phyloP scores from a whole-genome alignment of 164 flowering plant genomes.

The Aristolochia fimbriata region DNA sequence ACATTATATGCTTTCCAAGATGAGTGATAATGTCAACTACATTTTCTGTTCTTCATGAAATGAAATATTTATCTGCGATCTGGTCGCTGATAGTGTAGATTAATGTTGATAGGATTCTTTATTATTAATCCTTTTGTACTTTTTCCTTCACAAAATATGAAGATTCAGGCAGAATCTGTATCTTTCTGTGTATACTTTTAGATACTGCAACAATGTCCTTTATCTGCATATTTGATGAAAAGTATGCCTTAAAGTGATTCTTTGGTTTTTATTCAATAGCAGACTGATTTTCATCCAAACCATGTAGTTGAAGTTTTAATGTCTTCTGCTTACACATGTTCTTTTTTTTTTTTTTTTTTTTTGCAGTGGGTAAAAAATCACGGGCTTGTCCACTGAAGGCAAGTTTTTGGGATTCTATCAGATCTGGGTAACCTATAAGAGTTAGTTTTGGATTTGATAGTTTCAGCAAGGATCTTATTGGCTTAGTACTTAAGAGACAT shows the following conservation, averaged over 20 bases:
- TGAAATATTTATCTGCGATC: too few relatives aligned
- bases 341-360: slow-evolving; percentile 2
- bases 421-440: slow-evolving; percentile 52
- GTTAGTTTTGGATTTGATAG: background rate
- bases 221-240: background rate
- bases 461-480: background rate
- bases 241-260: background rate
- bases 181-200: too few relatives aligned
- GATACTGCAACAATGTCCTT: too few relatives aligned
- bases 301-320: background rate
- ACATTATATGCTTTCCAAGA: too few relatives aligned
- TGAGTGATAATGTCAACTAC: too few relatives aligned
- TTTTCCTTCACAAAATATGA: too few relatives aligned
- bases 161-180: too few relatives aligned
- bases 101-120: too few relatives aligned
- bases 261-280: background rate
- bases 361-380: slow-evolving; percentile 35
- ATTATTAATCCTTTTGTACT: too few relatives aligned
- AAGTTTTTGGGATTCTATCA: slow-evolving; percentile 72
- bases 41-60: too few relatives aligned
- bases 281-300: background rate
- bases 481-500: too few relatives aligned
- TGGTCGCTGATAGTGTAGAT: too few relatives aligned
- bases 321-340: background rate
- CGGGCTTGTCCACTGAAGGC: slow-evolving; percentile 37